A percentile compares a stretch with the other conserved stretches of the same genome.
Conservation (phyloP, 2,329 filamentous ascomycete genomes). For the Sporothrix phasma region DNA sequence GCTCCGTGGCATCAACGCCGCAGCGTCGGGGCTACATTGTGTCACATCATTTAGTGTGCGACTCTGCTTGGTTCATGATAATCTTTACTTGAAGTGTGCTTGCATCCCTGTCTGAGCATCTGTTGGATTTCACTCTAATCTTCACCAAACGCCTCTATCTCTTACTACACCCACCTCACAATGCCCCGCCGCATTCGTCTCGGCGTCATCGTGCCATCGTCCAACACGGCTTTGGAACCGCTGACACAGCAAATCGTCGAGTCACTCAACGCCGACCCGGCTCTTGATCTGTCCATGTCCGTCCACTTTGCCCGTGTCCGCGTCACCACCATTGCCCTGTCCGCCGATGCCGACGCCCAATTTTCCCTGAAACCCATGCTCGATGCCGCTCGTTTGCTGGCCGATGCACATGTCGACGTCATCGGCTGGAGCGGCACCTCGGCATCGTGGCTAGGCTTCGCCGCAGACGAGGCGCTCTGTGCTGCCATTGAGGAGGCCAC, state of each 20-base stretch:
- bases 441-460: slow-evolving; percentile 32
- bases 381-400: slow-evolving; percentile 27
- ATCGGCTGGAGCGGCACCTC: slow-evolving; percentile 32
- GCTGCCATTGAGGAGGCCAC: slow-evolving; percentile 27
- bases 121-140: too few relatives aligned
- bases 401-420: slow-evolving; percentile 29
- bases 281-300: slow-evolving; percentile 22
- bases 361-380: slow-evolving; percentile 25
- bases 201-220: slow-evolving; percentile 34
- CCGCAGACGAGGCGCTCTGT: slow-evolving; percentile 31
- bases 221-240: slow-evolving; percentile 35
- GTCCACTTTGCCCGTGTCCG: slow-evolving; percentile 35
- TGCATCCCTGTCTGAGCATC: too few relatives aligned
- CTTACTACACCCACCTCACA: neutral
- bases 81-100: too few relatives aligned
- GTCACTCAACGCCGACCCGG: slow-evolving; percentile 17
- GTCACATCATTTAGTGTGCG: too few relatives aligned
- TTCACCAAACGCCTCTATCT: too few relatives aligned
- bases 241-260: slow-evolving; percentile 30
- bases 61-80: too few relatives aligned
- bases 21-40: too few relatives aligned
- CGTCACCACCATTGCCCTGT: slow-evolving; percentile 31
- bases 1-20: too few relatives aligned
- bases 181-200: slow-evolving; percentile 18
- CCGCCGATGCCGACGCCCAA: slow-evolving; percentile 25